Evolutionary conservation across 2,329 filamentous ascomycete species (phyloP), one percentile per base, ranked within the genome.

Genomic region (Chrysoporthe austroafricana): DNA sequence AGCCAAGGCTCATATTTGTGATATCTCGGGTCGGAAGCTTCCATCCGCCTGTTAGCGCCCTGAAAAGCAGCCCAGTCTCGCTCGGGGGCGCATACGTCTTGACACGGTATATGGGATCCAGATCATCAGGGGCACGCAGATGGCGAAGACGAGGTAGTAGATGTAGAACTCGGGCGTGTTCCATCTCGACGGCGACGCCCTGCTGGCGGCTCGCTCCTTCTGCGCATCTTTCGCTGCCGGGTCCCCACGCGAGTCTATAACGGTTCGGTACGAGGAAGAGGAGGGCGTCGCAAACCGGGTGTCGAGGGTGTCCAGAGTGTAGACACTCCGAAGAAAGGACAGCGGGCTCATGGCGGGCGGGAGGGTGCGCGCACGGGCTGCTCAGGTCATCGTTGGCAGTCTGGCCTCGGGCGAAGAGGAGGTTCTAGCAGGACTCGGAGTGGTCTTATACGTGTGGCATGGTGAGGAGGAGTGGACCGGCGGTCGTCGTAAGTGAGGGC

Each of bases 71-170:
- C 39, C 3, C 36, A 2, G 5, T 13, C 16, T 43, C 26, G 21
- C n/a, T 14, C 42, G 46, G 54, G 36, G 18, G n/a, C 14, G 14
- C 52, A 82, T 79, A 94, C 94, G 86, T 80, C 90, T 87, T 34
- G 96, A 99, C 58, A 97, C 93, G 79, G 92, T 88, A 72, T 94
- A 92, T 11, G 91, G 90, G n/a, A 90, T 84, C 83, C 93, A 97
- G 80, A 97, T 93, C 94, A 99, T 99, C 74, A 89, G 86, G 9
- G 93, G 93, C 36, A 98, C 84, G 66, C 83, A 84, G 6, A 87
- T 76, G 42, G 85, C 70, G 73, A 97, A 87, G 72, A 92, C 79
- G 26, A 91, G 60, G 73, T 90, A 91, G 81, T 99, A 98, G 64
- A 94, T 73, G 76, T 88, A 91, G 81, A 96, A 98, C 80, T 99